Evolutionary conservation across 192 early-diverging fungal species (phyloP), one percentile per base, ranked within the genome.

Genomic region (Linnemannia elongata): DNA sequence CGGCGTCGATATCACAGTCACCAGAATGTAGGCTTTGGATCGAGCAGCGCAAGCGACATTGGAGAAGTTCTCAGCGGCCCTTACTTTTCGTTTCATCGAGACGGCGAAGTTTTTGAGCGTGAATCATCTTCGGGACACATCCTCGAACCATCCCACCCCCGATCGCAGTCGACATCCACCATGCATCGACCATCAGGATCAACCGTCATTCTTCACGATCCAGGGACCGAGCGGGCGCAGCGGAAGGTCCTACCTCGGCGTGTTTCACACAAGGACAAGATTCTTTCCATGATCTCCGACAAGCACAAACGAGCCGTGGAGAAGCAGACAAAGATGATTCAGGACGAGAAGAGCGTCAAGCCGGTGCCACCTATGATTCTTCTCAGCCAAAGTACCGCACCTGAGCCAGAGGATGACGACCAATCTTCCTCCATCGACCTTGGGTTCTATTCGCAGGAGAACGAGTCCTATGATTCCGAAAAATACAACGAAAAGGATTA

Each of bases 361-460:
- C 79, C 84, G 0, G 75, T 80, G 4, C 84, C 84, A 44, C 84
- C 84, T 8, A 86, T 86, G 84, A 86, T 86, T 77, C 75, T 86
- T 12, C 84, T 86, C n/a, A 86, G 84, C 74, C 84, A 86, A n/a
- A 86, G 84, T 49, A 68, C 79, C 2, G 76, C 76, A 1, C 69
- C 72, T 8, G 70, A 77, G 55, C 27, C n/a, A 3, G 84, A 77
- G 5, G 79, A 63, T 15, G 42, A 70, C 3, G 71, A 78, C 9
- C 60, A 33, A 30, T 9, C 30, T 27, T 63, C 60, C 10, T 63
- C 60, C 60, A 39, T 44, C 18, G 78, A 76, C 8, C 17, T 36
- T 20, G 76, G 54, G 12, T 12, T 77, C 3, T 69, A 73, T 27
- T 33, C 27, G 15, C 15, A 55, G 0, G 38, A 60, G n/a, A 72